Conservation (phyloP, 768 basidiomycete genomes). For the Kwoniella bestiolae region DNA sequence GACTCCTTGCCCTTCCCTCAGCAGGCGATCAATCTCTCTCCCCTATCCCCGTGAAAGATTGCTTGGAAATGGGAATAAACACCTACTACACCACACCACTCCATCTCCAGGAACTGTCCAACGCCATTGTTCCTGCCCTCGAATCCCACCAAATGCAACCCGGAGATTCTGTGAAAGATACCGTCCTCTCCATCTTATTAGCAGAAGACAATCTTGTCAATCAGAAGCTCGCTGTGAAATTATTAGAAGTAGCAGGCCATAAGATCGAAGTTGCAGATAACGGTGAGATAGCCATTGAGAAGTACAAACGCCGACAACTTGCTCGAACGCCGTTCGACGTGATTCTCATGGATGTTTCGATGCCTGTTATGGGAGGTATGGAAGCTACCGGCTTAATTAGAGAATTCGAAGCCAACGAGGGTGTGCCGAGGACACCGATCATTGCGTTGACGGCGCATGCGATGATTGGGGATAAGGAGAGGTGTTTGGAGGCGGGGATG, state of each 20-base stretch:
- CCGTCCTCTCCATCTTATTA: conserved; percentile 87
- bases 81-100: conserved; percentile 93
- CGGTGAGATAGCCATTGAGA: conserved; percentile 87
- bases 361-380: conserved; percentile 85
- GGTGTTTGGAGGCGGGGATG: conserved; percentile 56
- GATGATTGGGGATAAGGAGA: conserved; percentile 61
- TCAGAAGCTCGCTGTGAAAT: conserved; percentile 87
- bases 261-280: conserved; percentile 97
- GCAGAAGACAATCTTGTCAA: conserved; percentile 89
- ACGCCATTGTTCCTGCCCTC: conserved; percentile 89
- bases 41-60: conserved; percentile 80
- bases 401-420: conserved; percentile 74
- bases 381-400: conserved; percentile 94
- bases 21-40: conserved; percentile 51
- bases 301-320: conserved; percentile 62
- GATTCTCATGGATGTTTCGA: conserved; percentile 93
- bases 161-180: conserved; percentile 80
- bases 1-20: conserved; percentile 51
- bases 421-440: conserved; percentile 78
- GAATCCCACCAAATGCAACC: conserved; percentile 93
- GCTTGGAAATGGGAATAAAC: conserved; percentile 92
- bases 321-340: conserved; percentile 82
- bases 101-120: conserved; percentile 81
- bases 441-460: conserved; percentile 97
- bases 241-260: conserved; percentile 94